Base-by-base conservation (phyloP, 2,329 filamentous ascomycete genomes). In the Phyllosticta capitalensis region DNA sequence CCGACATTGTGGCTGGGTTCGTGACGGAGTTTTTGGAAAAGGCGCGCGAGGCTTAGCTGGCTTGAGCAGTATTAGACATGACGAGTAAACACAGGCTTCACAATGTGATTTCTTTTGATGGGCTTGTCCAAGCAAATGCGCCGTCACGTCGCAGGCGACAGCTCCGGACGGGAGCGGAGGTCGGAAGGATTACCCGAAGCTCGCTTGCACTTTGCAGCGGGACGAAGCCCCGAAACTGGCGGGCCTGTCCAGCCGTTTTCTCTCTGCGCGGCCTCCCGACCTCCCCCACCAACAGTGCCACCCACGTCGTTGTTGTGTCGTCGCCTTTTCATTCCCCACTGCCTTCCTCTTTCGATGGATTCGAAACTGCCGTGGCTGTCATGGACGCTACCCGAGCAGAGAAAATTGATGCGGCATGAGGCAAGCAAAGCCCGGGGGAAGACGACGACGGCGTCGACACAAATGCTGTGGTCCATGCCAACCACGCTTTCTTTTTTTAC, bases 1-100 rank as follows among this genome's bases (percentile, higher is more conserved):
- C 88, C 0, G 74, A 78, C 60, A 83, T 79, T 3, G 91, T 92
- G 69, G 86, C 86, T 69, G 75, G 80, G 26, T 82, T 83, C 52
- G 76, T 92, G 2, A 75, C 71, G 9, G 89, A 88, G 63, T 65
- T 89, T 24, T 38, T 59, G 56, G 21, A 52, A 48, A 14, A n/a
- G 56, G 38, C n/a, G 38, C 38, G 38, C 5, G 38, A 45, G 17
- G 38, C 12, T n/a, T 45, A 45, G 38, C 14, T 45, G 38, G n/a
- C n/a, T n/a, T n/a, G n/a, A n/a, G n/a, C n/a, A n/a, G n/a, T n/a
- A n/a, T n/a, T n/a, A n/a, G n/a, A n/a, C n/a, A n/a, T n/a, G n/a
- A n/a, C n/a, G n/a, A n/a, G n/a, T n/a, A n/a, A n/a, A n/a, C 30
- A 38, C 30, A 10, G 5, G 9, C 30, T 38, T 38, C n/a, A n/a